Conservation (phyloP, 805 yeast genomes). For the Pichia kluyveri region DNA sequence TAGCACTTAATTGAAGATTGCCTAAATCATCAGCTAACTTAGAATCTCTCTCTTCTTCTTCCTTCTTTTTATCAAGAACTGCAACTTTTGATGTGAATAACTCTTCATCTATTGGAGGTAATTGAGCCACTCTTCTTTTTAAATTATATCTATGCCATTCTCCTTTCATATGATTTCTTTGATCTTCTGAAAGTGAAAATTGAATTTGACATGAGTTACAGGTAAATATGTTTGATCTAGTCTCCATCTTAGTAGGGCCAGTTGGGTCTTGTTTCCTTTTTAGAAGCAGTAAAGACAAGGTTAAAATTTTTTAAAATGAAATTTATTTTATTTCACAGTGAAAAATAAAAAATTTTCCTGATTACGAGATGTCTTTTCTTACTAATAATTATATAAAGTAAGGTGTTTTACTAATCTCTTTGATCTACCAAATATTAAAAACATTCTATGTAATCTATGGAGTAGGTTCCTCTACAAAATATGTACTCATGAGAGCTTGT, state of each 20-base stretch:
- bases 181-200: slow-evolving; percentile 73
- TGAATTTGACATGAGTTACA: slow-evolving; percentile 86
- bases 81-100: slow-evolving; percentile 23
- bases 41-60: slow-evolving; percentile 11
- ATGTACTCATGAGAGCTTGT: slow-evolving; percentile 54
- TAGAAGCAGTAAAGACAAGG: no score
- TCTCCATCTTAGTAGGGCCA: slow-evolving; percentile 5
- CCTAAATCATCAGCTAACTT: slow-evolving; percentile 11
- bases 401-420: no score
- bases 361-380: no score
- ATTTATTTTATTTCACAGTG: no score
- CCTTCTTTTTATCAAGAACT: slow-evolving; percentile 15
- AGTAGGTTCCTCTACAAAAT: slow-evolving; percentile 63
- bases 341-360: background rate
- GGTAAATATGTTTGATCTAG: slow-evolving; percentile 30
- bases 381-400: no score
- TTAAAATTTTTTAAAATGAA: no score
- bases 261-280: no score
- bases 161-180: slow-evolving; percentile 89
- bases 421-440: no score
- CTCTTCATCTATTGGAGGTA: slow-evolving; percentile 50
- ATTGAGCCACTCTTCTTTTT: slow-evolving; percentile 81
- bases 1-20: slow-evolving; percentile 13
- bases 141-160: slow-evolving; percentile 97
- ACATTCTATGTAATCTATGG: slow-evolving; percentile 32